These are phyloP conservation scores for Monosporascus ibericus DNA, from an alignment of 2,329 filamentous ascomycete species.

Conservation along the genomic window DNA sequence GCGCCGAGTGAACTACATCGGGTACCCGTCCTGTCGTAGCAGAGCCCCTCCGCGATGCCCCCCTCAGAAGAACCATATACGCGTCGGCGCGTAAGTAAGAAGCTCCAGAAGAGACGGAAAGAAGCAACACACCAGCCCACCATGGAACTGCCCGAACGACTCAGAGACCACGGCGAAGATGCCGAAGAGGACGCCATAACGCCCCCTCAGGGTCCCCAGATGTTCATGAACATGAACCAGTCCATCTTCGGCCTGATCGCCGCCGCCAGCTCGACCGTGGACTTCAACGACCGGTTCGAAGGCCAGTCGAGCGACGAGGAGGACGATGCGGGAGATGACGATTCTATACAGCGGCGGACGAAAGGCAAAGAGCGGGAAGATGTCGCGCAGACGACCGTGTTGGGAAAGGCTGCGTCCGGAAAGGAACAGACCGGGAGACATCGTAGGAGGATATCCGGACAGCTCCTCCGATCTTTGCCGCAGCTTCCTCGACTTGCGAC, in stretches of 20 bases:
- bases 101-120: slow-evolving; percentile 38
- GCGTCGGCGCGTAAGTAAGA: slow-evolving; percentile 34
- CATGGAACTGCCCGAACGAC: slow-evolving; percentile 48
- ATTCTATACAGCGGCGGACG: slow-evolving; percentile 6
- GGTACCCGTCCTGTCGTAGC: slow-evolving; percentile 2
- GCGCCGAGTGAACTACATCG: slow-evolving; percentile 1
- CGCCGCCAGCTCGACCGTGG: slow-evolving; percentile 73
- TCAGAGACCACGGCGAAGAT: slow-evolving; percentile 43
- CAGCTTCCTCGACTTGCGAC: slow-evolving; percentile 44
- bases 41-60: slow-evolving; percentile 15
- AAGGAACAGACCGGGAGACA: slow-evolving; percentile 40
- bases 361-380: slow-evolving; percentile 20
- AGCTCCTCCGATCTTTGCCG: slow-evolving; percentile 59
- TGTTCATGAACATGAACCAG: slow-evolving; percentile 78
- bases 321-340: slow-evolving; percentile 44
- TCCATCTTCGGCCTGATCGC: slow-evolving; percentile 91
- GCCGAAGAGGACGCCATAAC: slow-evolving; percentile 43
- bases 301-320: slow-evolving; percentile 77
- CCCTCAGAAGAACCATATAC: slow-evolving; percentile 25
- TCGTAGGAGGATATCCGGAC: slow-evolving; percentile 56
- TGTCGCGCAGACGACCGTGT: slow-evolving; percentile 25
- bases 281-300: slow-evolving; percentile 78
- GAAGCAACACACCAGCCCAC: slow-evolving; percentile 30
- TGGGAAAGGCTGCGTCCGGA: slow-evolving; percentile 25
- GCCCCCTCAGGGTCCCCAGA: slow-evolving; percentile 37